phyloP scores from a whole-genome alignment of 2,329 filamentous ascomycete genomes.

The Beauveria rudraprayagi region DNA sequence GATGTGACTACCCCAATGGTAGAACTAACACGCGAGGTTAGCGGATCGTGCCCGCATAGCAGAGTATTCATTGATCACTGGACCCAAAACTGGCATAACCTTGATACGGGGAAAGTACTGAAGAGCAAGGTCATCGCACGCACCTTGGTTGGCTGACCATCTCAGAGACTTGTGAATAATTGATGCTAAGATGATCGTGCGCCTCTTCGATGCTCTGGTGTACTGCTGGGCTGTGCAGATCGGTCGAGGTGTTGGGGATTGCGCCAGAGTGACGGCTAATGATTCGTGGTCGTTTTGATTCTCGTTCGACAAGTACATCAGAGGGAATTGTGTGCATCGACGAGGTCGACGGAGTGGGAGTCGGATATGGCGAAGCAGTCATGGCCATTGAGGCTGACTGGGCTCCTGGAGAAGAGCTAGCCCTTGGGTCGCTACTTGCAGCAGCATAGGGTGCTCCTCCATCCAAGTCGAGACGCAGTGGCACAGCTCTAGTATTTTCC shows the following conservation, averaged over 20 bases:
- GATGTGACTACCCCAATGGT: neutral
- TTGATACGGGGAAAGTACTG: too few relatives aligned
- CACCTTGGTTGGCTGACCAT: conserved; percentile 2
- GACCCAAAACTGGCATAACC: too few relatives aligned
- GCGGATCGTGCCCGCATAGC: neutral
- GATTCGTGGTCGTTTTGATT: neutral
- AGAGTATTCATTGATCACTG: neutral
- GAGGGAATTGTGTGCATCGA: neutral
- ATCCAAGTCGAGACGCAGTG: neutral
- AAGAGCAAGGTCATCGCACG: neutral
- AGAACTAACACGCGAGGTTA: neutral
- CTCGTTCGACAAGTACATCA: neutral
- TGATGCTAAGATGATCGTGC: neutral
- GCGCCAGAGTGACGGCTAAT: neutral
- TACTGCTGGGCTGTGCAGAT: neutral
- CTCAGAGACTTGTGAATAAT: neutral
- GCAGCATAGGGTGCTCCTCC: neutral
- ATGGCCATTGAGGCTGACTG: neutral
- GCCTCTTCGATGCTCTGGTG: neutral
- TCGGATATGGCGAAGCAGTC: neutral
- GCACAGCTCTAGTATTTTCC: neutral
- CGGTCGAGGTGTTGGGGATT: neutral
- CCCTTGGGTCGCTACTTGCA: neutral
- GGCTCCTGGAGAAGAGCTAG: neutral
- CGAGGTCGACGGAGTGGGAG: neutral